Conservation (phyloP, 139 green algal species). For the Auxenochlorella pyrenoidosa region DNA sequence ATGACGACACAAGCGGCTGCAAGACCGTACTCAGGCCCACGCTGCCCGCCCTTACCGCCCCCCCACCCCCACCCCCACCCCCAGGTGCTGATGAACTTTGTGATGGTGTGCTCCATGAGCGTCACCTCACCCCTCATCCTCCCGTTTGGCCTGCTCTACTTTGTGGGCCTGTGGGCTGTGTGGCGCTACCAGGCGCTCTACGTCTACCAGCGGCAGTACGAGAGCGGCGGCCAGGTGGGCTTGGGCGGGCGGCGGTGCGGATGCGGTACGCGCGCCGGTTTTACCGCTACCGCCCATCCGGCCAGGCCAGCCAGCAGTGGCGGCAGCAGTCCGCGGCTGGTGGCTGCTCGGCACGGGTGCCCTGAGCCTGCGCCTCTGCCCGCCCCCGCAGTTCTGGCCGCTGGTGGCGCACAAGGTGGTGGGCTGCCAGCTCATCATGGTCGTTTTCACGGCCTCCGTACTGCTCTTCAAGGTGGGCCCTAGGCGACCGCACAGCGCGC, state of each 20-base stretch:
- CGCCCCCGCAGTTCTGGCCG: slow-evolving; percentile 9
- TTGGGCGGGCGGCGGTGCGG: too few species aligned
- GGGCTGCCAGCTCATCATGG: slow-evolving; percentile 45
- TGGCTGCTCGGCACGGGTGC: too few species aligned
- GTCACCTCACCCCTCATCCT: slow-evolving; percentile 64
- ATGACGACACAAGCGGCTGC: too few species aligned
- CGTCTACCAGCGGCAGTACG: slow-evolving; percentile 59
- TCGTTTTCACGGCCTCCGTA: slow-evolving; percentile 74
- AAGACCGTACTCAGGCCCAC: too few species aligned
- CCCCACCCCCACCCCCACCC: background rate
- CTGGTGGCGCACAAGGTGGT: slow-evolving; percentile 39
- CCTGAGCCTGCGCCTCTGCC: background rate
- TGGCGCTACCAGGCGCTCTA: slow-evolving; percentile 69
- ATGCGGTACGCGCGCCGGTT: background rate
- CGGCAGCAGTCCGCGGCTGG: too few species aligned
- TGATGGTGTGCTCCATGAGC: slow-evolving; percentile 52
- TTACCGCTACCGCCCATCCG: too few species aligned
- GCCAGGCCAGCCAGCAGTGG: too few species aligned
- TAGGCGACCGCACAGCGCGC: background rate
- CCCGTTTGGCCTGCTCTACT: slow-evolving; percentile 70
- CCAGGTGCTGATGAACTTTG: slow-evolving; percentile 60
- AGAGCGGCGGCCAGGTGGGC: slow-evolving; percentile 39
- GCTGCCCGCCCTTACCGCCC: background rate
- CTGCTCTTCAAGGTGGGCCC: slow-evolving; percentile 66
- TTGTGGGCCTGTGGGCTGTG: slow-evolving; percentile 58